phyloP scores from a whole-genome alignment of 345 rosid genomes.

The Combretum micranthum region DNA sequence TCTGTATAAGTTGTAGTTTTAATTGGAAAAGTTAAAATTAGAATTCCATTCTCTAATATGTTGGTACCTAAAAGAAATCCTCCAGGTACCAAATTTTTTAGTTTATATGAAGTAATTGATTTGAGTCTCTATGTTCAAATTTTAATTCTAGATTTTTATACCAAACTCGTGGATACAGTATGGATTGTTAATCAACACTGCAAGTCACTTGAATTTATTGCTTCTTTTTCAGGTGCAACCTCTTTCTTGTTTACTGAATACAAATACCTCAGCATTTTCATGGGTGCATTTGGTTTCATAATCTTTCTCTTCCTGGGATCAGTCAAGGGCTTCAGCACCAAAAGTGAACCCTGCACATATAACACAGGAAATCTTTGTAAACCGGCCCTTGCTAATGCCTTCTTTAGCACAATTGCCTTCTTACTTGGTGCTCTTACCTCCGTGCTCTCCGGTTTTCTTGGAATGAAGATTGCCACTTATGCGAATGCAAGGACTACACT shows the following conservation, averaged over 20 bases:
- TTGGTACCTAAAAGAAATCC: no score
- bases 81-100: no score
- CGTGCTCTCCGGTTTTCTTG: constrained; percentile 55
- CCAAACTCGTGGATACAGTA: no score
- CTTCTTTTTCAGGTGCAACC: constrained; percentile 41
- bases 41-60: no score
- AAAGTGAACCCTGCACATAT: constrained; percentile 54
- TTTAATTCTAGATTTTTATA: no score
- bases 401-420: constrained; percentile 56
- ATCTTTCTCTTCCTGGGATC: constrained; percentile 69
- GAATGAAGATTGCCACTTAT: constrained; percentile 68
- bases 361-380: constrained; percentile 47
- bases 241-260: constrained; percentile 54
- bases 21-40: no score
- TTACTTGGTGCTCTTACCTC: constrained; percentile 65
- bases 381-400: constrained; percentile 58
- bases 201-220: not conserved
- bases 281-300: constrained; percentile 35
- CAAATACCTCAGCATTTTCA: constrained; percentile 47
- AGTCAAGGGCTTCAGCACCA: constrained; percentile 57
- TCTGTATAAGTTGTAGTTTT: no score
- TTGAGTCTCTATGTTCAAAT: no score
- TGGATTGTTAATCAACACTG: not conserved
- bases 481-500: constrained; percentile 69
- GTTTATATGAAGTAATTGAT: no score